Percentiles rank a stretch among this genome's conserved stretches.
These are phyloP conservation scores for Suhomyces choctaworum DNA, from an alignment of 1,139 yeast genomes.

Conservation along the genomic window DNA sequence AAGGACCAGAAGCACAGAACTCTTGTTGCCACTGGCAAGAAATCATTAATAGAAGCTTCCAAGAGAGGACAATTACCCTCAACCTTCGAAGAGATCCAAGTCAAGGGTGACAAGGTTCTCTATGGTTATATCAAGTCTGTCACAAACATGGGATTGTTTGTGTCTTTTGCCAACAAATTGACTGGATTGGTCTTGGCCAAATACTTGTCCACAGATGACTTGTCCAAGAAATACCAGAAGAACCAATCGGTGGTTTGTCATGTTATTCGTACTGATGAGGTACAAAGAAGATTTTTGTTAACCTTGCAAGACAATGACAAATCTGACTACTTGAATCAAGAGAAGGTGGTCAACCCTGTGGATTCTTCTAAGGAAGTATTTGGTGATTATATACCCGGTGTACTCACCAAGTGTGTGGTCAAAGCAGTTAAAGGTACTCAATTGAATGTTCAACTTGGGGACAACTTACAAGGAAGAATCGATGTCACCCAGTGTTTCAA, in stretches of 20 bases:
- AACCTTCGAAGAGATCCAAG: slow-evolving; percentile 56
- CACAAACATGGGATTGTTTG: slow-evolving; percentile 77
- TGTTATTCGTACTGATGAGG: slow-evolving; percentile 63
- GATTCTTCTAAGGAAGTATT: slow-evolving; percentile 51
- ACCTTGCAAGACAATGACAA: slow-evolving; percentile 46
- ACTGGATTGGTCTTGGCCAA: slow-evolving; percentile 84
- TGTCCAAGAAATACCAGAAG: slow-evolving; percentile 56
- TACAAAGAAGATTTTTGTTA: slow-evolving; percentile 68
- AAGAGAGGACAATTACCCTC: slow-evolving; percentile 55
- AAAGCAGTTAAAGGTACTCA: slow-evolving; percentile 71
- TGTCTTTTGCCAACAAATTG: slow-evolving; percentile 75
- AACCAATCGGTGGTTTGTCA: slow-evolving; percentile 69
- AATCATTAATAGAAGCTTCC: slow-evolving; percentile 68
- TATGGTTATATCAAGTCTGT: slow-evolving; percentile 80
- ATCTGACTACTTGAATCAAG: slow-evolving; percentile 25
- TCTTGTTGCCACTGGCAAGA: slow-evolving; percentile 63
- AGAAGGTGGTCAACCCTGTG: slow-evolving; percentile 53
- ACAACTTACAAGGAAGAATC: slow-evolving; percentile 76
- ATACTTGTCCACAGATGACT: slow-evolving; percentile 62
- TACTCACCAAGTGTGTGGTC: slow-evolving; percentile 58
- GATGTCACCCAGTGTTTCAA: slow-evolving; percentile 75
- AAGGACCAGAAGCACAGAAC: slow-evolving; percentile 63
- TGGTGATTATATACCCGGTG: slow-evolving; percentile 61
- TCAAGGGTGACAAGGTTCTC: slow-evolving; percentile 44
- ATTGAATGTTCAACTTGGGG: slow-evolving; percentile 74